Base-by-base conservation (phyloP, 495 filamentous ascomycete genomes). In the Penicillium steckii region DNA sequence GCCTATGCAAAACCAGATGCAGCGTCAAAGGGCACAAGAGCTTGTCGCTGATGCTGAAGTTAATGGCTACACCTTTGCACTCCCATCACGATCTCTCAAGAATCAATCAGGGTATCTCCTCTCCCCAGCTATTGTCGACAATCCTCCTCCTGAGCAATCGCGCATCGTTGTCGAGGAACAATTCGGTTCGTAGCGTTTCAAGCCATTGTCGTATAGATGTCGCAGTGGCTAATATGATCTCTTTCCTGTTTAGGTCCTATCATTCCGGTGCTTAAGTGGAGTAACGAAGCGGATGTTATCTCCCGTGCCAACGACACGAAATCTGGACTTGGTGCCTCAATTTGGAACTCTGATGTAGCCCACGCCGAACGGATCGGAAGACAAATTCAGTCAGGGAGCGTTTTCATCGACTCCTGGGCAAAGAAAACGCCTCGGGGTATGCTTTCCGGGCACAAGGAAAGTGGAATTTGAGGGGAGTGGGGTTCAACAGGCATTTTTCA, bases 391-490 rank as follows among this genome's bases (percentile, higher is more conserved):
- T 72, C 74, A 15, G 80, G 80, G n/a, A 66, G n/a, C 45, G 62
- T 67, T 2, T 68, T 52, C 24, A 48, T 64, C n/a, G 73, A 69
- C 52, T 44, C 45, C 1, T 42, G 45, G 23, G 46, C 55, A 18
- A 55, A 52, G 9, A 42, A 46, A 3, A 49, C 42, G 8, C 76
- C 76, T 18, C 74, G 71, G 42, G 79, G 77, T 3, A 75, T 74
- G 59, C 84, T 87, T 53, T 72, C 65, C 21, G 84, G 84, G 17
- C 76, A 80, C 65, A 86, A 87, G 73, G 76, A 85, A 57, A 80
- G 74, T 50, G 84, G 84, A 8, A 76, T 84, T 44, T 83, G 83
- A 5, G 80, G 77, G 7, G 84, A 85, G 63, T 78, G 81, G 63
- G 78, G 78, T n/a, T 68, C 70, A 45, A 74, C 75, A 38, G 83